Conservation (phyloP, 2,329 filamentous ascomycete species). For the Pestalotiopsis sp. region DNA sequence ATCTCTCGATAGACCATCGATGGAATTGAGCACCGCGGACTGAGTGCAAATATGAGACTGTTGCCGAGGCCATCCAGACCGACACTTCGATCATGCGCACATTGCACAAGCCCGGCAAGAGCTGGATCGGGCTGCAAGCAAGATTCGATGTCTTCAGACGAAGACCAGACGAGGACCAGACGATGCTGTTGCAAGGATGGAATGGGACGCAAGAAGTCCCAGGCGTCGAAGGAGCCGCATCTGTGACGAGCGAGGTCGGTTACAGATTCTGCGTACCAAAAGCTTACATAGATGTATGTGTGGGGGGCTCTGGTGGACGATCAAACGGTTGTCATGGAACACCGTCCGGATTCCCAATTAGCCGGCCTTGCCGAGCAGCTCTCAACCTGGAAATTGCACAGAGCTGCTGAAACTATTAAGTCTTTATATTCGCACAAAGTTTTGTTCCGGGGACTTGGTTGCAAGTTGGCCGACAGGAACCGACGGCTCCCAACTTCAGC, state of each 20-base stretch:
- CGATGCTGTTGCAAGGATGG: background rate
- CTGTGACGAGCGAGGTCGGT: background rate
- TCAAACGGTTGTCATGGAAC: background rate
- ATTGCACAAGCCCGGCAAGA: background rate
- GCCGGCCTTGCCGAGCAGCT: background rate
- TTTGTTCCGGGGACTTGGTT: background rate
- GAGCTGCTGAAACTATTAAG: background rate
- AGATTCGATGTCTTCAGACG: constrained; percentile 7
- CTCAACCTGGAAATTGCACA: background rate
- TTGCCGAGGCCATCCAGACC: constrained; percentile 1
- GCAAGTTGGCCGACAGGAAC: background rate
- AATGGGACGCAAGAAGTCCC: background rate
- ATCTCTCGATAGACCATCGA: background rate
- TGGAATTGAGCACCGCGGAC: background rate
- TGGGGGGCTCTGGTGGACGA: background rate
- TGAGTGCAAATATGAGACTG: background rate
- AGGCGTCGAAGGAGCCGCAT: background rate
- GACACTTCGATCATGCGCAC: background rate
- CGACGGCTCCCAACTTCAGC: background rate
- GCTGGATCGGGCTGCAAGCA: constrained; percentile 7
- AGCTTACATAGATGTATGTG: background rate
- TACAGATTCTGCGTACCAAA: background rate
- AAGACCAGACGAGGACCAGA: constrained; percentile 10
- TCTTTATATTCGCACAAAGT: background rate
- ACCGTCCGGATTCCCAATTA: background rate